A percentile compares a stretch with the other conserved stretches of the same genome.
These are phyloP conservation scores for Syzygium oleosum DNA, from an alignment of 345 rosid species.

Conservation along the genomic window DNA sequence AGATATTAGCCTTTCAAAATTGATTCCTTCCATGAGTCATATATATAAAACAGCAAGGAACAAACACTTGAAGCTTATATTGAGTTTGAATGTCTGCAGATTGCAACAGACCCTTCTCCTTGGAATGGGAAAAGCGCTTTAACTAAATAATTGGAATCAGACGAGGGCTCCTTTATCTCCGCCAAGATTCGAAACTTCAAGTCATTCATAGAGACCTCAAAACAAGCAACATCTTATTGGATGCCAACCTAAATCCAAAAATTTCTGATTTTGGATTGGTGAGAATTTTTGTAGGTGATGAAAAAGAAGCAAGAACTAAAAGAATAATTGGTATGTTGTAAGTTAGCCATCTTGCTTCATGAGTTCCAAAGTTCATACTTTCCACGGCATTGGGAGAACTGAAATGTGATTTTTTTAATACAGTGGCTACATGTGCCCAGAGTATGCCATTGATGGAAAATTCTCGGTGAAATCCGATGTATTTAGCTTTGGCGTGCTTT, in stretches of 20 bases:
- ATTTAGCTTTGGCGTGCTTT: slow-evolving; percentile 37
- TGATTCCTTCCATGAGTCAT: background rate
- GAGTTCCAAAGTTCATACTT: background rate
- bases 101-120: slow-evolving; percentile 5
- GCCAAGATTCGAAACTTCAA: slow-evolving; percentile 35
- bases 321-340: slow-evolving; percentile 40
- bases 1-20: background rate
- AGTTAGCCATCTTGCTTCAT: slow-evolving; percentile 1
- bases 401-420: background rate
- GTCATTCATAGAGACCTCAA: slow-evolving; percentile 54
- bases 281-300: slow-evolving; percentile 34
- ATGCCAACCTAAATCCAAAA: slow-evolving; percentile 37
- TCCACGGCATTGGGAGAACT: background rate
- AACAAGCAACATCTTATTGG: slow-evolving; percentile 42
- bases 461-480: slow-evolving; percentile 39
- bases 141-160: slow-evolving; percentile 31
- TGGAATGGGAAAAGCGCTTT: slow-evolving; percentile 24
- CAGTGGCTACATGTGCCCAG: slow-evolving; percentile 8
- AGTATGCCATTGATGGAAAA: slow-evolving; percentile 23
- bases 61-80: background rate
- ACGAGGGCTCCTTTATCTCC: slow-evolving; percentile 52
- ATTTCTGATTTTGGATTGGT: slow-evolving; percentile 50
- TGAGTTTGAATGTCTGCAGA: slow-evolving; percentile 12
- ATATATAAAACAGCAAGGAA: background rate
- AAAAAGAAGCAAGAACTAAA: slow-evolving; percentile 33